Evolutionary conservation across 257 asterid species (phyloP).

Genomic region (Rauvolfia tetraphylla): DNA sequence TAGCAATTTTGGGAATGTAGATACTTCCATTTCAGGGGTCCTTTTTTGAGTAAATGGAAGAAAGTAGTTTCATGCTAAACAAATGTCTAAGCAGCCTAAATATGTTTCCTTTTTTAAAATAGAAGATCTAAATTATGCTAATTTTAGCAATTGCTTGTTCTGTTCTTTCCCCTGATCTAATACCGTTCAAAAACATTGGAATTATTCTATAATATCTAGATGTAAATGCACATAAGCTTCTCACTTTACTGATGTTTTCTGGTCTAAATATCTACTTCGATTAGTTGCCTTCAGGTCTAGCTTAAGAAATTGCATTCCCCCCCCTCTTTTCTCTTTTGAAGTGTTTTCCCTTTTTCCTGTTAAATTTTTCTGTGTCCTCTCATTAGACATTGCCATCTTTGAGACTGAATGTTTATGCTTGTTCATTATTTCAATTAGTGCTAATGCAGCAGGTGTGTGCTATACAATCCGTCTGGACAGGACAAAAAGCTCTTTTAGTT

Average conservation of each 20-base stretch:
- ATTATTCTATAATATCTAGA: neutral
- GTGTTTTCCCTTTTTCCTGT: neutral
- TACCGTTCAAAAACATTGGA: neutral
- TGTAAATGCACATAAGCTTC: neutral
- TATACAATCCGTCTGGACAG: neutral
- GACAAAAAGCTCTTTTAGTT: neutral
- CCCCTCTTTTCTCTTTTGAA: neutral
- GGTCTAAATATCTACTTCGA: neutral
- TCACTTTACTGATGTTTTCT: neutral
- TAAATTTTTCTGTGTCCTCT: neutral
- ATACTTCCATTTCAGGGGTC: neutral
- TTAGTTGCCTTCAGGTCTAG: neutral
- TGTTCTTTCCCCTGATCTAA: neutral
- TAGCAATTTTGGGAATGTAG: too few species aligned
- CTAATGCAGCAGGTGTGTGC: neutral
- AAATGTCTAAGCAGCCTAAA: neutral
- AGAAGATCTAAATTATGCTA: neutral
- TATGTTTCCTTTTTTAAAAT: neutral
- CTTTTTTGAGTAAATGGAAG: neutral
- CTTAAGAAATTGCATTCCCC: neutral
- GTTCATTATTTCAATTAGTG: neutral
- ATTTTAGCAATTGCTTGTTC: neutral
- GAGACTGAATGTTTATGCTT: neutral
- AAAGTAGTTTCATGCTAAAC: neutral
- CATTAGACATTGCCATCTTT: neutral